Evolutionary conservation across 2,329 filamentous ascomycete genomes (phyloP), one percentile per base, ranked within the genome.

Genomic region (Macrophomina phaseolina): DNA sequence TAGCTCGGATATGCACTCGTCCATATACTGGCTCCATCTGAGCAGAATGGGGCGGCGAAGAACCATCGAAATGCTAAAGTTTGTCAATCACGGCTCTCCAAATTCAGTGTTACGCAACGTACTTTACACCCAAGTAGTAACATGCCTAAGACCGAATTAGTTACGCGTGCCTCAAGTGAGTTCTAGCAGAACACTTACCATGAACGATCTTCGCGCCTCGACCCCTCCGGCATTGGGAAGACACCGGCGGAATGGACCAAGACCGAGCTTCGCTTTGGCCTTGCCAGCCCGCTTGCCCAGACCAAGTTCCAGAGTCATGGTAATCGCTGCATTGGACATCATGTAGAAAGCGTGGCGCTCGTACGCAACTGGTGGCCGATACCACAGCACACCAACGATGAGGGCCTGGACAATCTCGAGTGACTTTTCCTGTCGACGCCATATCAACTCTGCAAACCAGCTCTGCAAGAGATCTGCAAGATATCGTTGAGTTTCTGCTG

Each of bases 331-430:
- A 76, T 97, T 92, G 53, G 93, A 88, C 70, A 95, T 85, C 80
- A 94, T 91, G 79, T 95, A 97, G 76, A 95, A 96, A 75, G 95
- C 95, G 73, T 94, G 87, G 79, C 95, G 91, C 73, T 96, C 92
- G 67, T 91, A 91, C 72, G 91, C 86, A 70, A 94, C 89, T 0
- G 93, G 93, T 16, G 92, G 92, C 76, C 89, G 89, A 76, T 97
- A 96, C 91, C 93, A 97, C 23, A 93, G 86, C n/a, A 90, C 88
- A 6, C 88, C 84, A 3, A 97, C 82, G 67, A 92, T 85, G 48
- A 97, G 81, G 1, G 91, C 87, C 79, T 97, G 93, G 8, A 96
- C 87, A 6, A 97, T 82, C 77, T 97, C 93, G 18, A 97, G 79
- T 42, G 87, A 92, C 81, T 96, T 97, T 72, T 93, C 89, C 12